Evolutionary conservation across 2,329 filamentous ascomycete genomes (phyloP), one percentile per base, ranked within the genome.

Genomic region (Hypocrella siamensis): DNA sequence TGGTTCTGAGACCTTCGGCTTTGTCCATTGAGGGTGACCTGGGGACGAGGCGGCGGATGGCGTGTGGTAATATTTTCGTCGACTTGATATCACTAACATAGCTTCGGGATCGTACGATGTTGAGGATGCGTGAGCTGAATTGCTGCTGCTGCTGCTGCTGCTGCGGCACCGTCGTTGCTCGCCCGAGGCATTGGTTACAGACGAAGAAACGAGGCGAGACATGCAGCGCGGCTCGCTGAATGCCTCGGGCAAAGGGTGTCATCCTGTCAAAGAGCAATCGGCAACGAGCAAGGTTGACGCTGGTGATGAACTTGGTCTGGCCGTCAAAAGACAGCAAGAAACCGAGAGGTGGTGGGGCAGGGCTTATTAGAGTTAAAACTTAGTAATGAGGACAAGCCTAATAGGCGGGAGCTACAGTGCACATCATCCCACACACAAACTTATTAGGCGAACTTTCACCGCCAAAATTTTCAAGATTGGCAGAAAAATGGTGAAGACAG

Each of bases 1-100:
- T 84, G 8, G 70, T 70, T 44, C 80, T 67, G 19, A 69, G 67
- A 37, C 67, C 71, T 3, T 54, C 52, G 16, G 50, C 53, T 41
- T 55, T n/a, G n/a, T n/a, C n/a, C n/a, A n/a, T n/a, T n/a, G n/a
- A n/a, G n/a, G n/a, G n/a, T n/a, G n/a, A n/a, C n/a, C n/a, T n/a
- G n/a, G n/a, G n/a, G n/a, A n/a, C n/a, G n/a, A n/a, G n/a, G n/a
- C n/a, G n/a, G n/a, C n/a, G n/a, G n/a, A n/a, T n/a, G n/a, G n/a
- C n/a, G n/a, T n/a, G n/a, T n/a, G n/a, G n/a, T n/a, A n/a, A n/a
- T n/a, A n/a, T n/a, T n/a, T n/a, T n/a, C n/a, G n/a, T n/a, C n/a
- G n/a, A n/a, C n/a, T n/a, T n/a, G n/a, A n/a, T n/a, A n/a, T n/a
- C n/a, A n/a, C n/a, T n/a, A 24, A 54, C 53, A 40, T 55, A 58